phyloP scores from a whole-genome alignment of 2,329 filamentous ascomycete genomes.

The Davidsoniella neocaledoniae region DNA sequence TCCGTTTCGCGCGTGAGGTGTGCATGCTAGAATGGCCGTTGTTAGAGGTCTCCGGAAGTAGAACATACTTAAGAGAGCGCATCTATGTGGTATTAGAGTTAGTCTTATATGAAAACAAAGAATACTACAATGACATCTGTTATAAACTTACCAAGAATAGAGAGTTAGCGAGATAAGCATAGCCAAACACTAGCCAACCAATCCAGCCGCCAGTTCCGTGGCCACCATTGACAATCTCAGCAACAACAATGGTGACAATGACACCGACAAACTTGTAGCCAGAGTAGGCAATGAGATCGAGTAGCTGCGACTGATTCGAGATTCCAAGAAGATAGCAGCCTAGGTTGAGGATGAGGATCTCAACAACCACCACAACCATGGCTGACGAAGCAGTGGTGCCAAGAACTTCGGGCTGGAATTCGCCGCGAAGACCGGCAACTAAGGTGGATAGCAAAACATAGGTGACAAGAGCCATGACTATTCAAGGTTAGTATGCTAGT shows the following conservation, averaged over 20 bases:
- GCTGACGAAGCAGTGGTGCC: slow-evolving; percentile 78
- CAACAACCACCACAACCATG: slow-evolving; percentile 65
- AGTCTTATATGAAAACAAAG: slow-evolving; percentile 6
- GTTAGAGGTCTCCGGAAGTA: slow-evolving; percentile 65
- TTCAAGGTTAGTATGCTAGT: not conserved
- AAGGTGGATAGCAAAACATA: slow-evolving; percentile 91
- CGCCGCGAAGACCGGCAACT: slow-evolving; percentile 72
- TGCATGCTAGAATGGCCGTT: slow-evolving; percentile 45
- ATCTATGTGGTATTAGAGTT: slow-evolving; percentile 37
- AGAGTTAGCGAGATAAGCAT: slow-evolving; percentile 86
- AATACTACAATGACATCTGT: not conserved
- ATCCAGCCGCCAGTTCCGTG: slow-evolving; percentile 75
- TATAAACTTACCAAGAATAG: slow-evolving; percentile 65
- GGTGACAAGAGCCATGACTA: slow-evolving; percentile 87
- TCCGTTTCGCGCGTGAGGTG: slow-evolving; percentile 65
- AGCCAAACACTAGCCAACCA: slow-evolving; percentile 76
- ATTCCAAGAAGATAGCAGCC: slow-evolving; percentile 90
- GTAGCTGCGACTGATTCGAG: slow-evolving; percentile 79
- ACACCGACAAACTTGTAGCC: slow-evolving; percentile 98
- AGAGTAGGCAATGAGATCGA: slow-evolving; percentile 88
- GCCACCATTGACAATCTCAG: slow-evolving; percentile 61
- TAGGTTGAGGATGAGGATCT: slow-evolving; percentile 79
- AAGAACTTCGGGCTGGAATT: slow-evolving; percentile 86
- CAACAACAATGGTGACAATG: slow-evolving; percentile 69
- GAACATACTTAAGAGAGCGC: slow-evolving; percentile 85